Evolutionary conservation across 2,329 filamentous ascomycete genomes (phyloP).

Genomic region (Penicillium expansum): DNA sequence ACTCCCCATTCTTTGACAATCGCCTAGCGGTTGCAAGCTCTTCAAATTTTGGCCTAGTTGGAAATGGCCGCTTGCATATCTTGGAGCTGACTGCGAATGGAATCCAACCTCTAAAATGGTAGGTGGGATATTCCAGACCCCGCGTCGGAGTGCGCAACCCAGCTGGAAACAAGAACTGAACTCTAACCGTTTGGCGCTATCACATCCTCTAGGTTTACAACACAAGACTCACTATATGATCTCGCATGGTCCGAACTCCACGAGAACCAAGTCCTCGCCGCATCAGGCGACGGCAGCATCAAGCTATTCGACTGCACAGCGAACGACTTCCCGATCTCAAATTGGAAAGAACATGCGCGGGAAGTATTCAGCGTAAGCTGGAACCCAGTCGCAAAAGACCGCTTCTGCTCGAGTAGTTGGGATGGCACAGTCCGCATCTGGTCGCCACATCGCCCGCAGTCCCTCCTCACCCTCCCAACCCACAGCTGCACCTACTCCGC

Average conservation of each 20-base stretch:
- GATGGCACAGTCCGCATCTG: conserved; percentile 96
- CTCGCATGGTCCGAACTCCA: conserved; percentile 93
- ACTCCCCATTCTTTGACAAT: conserved; percentile 97
- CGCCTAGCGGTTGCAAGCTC: conserved; percentile 84
- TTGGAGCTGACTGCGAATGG: conserved; percentile 79
- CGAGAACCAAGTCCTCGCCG: conserved; percentile 87
- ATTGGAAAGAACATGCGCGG: conserved; percentile 88
- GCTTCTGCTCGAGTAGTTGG: conserved; percentile 89
- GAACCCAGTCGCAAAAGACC: conserved; percentile 88
- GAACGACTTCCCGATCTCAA: conserved; percentile 80
- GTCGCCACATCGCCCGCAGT: conserved; percentile 73
- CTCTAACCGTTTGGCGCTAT: conserved; percentile 1
- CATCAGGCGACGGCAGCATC: conserved; percentile 88
- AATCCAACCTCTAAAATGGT: conserved; percentile 81
- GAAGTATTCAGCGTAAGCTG: conserved; percentile 92
- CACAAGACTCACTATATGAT: conserved; percentile 95
- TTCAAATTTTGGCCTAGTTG: conserved; percentile 96
- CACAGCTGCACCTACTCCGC: conserved; percentile 93
- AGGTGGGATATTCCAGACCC: conserved; percentile 18
- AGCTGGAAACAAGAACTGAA: neutral
- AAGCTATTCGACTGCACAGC: conserved; percentile 88
- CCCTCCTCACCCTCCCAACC: conserved; percentile 80
- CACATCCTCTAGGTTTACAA: conserved; percentile 69
- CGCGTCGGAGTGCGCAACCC: neutral
- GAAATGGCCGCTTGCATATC: conserved; percentile 86